Evolutionary conservation across 169 alveolate species (phyloP).

Genomic region (Theileria parva): DNA sequence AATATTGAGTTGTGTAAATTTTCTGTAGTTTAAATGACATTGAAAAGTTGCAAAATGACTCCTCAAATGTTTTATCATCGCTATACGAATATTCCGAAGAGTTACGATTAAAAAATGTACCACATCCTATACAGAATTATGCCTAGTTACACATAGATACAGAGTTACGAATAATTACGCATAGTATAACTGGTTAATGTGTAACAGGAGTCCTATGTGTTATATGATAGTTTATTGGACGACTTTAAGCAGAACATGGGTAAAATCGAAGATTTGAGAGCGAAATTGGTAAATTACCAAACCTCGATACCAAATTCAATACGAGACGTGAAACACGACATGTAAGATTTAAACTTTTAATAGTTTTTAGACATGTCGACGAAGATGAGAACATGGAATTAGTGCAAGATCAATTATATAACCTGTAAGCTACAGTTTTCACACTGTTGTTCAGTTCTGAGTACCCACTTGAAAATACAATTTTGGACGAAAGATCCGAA

Average conservation of each 20-base stretch:
- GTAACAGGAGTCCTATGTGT: conserved; percentile 41
- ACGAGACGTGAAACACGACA: conserved; percentile 17
- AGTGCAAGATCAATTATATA: conserved; percentile 6
- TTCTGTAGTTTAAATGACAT: conserved; percentile 32
- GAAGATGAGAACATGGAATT: conserved; percentile 19
- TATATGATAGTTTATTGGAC: conserved; percentile 47
- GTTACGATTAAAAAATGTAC: conserved; percentile 30
- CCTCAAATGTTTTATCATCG: conserved; percentile 36
- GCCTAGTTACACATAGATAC: too few species aligned
- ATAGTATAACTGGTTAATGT: neutral
- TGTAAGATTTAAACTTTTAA: neutral
- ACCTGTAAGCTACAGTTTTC: neutral
- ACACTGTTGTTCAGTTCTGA: conserved; percentile 13
- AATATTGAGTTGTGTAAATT: neutral
- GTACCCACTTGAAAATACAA: conserved; percentile 36
- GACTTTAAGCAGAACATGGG: conserved; percentile 57
- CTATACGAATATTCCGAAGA: conserved; percentile 60
- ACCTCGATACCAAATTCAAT: conserved; percentile 8
- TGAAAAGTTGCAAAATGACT: conserved; percentile 37
- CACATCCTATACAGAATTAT: too few species aligned
- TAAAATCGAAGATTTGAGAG: conserved; percentile 42
- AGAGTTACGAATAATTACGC: neutral
- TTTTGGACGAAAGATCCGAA: conserved; percentile 59
- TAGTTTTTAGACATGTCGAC: conserved; percentile 4
- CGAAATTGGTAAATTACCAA: conserved; percentile 6